Percentiles rank a stretch among this genome's conserved stretches.
Conservation (phyloP, 2,329 filamentous ascomycete genomes). For the Curvularia sp. region DNA sequence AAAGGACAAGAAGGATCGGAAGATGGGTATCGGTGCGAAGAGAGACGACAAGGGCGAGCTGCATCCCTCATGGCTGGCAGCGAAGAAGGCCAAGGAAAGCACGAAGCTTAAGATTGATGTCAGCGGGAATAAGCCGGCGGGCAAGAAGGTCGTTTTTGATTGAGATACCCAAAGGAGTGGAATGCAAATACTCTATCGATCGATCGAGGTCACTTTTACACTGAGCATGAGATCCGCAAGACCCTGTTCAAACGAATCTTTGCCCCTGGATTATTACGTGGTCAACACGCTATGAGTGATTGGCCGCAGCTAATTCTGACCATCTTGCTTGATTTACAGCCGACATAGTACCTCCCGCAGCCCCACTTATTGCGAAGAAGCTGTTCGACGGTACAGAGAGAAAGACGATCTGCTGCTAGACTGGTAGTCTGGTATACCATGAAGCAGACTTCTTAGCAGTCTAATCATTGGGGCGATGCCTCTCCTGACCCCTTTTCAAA, state of each 20-base stretch:
- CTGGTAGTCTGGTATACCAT: neutral
- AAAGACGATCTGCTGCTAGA: neutral
- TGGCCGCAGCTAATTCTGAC: neutral
- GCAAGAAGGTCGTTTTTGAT: conserved; percentile 70
- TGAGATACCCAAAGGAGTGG: conserved; percentile 37
- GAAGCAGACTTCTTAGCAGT: neutral
- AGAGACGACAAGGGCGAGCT: conserved; percentile 60
- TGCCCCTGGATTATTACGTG: neutral
- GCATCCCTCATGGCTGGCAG: conserved; percentile 71
- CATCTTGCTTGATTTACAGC: neutral
- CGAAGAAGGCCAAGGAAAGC: conserved; percentile 65
- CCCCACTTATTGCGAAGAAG: neutral
- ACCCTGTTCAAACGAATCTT: neutral
- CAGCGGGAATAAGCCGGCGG: conserved; percentile 55
- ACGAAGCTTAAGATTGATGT: conserved; percentile 53
- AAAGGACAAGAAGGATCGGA: conserved; percentile 22
- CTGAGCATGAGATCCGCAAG: neutral
- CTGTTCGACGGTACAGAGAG: neutral
- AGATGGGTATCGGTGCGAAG: conserved; percentile 52
- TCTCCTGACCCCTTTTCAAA: neutral
- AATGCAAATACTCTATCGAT: neutral
- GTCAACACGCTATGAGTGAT: neutral
- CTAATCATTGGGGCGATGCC: neutral
- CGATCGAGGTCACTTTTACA: neutral
- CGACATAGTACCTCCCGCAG: neutral